phyloP scores from a whole-genome alignment of 176 grass and related monocot genomes.

The Eragrostis nindensis region DNA sequence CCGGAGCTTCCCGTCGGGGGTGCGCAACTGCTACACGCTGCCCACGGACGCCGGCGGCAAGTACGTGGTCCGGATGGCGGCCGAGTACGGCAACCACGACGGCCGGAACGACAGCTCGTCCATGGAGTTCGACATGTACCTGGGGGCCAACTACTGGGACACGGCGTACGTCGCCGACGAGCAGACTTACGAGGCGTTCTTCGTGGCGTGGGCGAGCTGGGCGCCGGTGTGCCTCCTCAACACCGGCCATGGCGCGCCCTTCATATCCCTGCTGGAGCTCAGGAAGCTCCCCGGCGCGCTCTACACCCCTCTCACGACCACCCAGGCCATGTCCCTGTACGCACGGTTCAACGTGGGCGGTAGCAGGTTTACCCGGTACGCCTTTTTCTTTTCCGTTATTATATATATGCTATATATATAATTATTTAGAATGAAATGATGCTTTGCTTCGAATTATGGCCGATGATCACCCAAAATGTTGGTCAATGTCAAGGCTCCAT shows the following conservation, averaged over 20 bases:
- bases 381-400: not conserved
- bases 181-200: not conserved
- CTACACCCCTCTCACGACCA: not conserved
- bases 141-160: constrained; percentile 1
- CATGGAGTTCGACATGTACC: constrained; percentile 42
- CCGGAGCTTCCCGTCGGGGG: constrained; percentile 42
- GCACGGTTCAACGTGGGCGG: not conserved
- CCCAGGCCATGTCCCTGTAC: not conserved
- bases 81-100: constrained; percentile 44
- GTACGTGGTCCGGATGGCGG: constrained; percentile 10
- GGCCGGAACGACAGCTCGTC: constrained; percentile 21
- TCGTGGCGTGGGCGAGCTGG: constrained; percentile 17
- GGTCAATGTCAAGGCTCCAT: too few species aligned
- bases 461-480: too few species aligned
- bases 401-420: too few species aligned
- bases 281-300: not conserved
- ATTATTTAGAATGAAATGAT: too few species aligned
- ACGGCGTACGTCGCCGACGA: not conserved
- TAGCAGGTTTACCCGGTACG: not conserved
- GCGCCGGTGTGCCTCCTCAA: constrained; percentile 50
- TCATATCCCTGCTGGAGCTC: constrained; percentile 41
- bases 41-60: constrained; percentile 10
- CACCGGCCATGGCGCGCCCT: constrained; percentile 42
- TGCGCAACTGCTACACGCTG: constrained; percentile 41
- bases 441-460: too few species aligned